Evolutionary conservation across 257 asterid species (phyloP).

Genomic region (Henckelia pumila): DNA sequence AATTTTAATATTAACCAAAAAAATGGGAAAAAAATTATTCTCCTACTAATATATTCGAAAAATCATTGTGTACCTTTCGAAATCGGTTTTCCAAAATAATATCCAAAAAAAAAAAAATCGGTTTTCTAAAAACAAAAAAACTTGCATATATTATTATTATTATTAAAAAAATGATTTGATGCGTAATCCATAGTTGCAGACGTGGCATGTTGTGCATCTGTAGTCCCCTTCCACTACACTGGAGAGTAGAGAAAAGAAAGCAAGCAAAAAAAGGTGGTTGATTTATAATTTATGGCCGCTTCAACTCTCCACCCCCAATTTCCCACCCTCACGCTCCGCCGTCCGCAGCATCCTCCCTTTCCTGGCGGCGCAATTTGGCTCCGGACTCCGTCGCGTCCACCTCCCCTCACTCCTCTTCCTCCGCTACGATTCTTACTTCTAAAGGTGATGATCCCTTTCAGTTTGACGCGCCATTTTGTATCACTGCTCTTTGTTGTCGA

Average conservation of each 20-base stretch:
- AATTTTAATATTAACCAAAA: no score
- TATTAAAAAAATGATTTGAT: background rate
- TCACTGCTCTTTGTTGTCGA: background rate
- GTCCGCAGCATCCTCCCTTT: constrained; percentile 28
- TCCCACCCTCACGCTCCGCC: constrained; percentile 28
- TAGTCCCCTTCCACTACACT: no score
- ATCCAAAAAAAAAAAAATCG: no score
- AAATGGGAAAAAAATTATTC: no score
- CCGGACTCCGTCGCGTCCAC: constrained; percentile 32
- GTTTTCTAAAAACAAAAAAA: no score
- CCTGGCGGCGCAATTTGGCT: constrained; percentile 49
- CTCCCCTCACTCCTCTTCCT: constrained; percentile 27
- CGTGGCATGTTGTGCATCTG: constrained; percentile 68
- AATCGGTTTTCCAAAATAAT: no score
- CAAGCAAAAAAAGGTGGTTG: no score
- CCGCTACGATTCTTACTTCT: constrained; percentile 17
- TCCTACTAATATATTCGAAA: no score
- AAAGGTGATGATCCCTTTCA: constrained; percentile 36
- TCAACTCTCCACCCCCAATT: constrained; percentile 41
- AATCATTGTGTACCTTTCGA: no score
- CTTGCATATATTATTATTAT: no score
- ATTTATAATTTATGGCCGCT: constrained; percentile 48
- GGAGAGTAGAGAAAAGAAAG: no score
- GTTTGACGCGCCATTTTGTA: background rate
- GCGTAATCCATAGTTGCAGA: constrained; percentile 35